phyloP scores from a whole-genome alignment of 441 rosid genomes.

The Jatropha podagrica region DNA sequence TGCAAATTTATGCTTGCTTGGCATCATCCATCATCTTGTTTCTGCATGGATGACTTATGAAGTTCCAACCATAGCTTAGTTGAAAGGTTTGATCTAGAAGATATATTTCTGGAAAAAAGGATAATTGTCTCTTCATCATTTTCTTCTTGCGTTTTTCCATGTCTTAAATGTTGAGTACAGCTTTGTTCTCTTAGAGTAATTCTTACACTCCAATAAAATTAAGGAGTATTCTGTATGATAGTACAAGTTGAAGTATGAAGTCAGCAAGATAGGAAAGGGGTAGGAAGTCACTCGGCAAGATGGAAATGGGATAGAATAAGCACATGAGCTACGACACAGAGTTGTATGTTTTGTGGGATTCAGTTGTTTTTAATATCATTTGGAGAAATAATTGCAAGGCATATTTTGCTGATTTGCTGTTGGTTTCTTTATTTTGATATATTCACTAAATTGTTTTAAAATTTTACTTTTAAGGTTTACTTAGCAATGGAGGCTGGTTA shows the following conservation, averaged over 20 bases:
- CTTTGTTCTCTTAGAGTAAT: not conserved
- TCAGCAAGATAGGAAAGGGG: not conserved
- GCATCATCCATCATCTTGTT: no score
- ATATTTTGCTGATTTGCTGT: not conserved
- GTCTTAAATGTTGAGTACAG: not conserved
- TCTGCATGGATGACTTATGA: no score
- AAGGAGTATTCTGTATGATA: not conserved
- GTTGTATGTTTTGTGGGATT: not conserved
- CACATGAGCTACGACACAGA: not conserved
- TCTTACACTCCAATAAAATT: not conserved
- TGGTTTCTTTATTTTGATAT: not conserved
- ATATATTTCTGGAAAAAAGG: no score
- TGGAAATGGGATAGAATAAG: not conserved
- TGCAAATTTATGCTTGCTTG: no score
- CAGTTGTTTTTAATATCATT: not conserved
- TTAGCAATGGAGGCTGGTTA: constrained; percentile 99
- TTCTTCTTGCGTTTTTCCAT: no score
- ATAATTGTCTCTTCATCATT: no score
- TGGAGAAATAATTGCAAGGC: not conserved
- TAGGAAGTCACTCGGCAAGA: not conserved
- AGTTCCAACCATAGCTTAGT: no score
- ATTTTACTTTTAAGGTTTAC: constrained; percentile 55
- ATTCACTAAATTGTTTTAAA: not conserved
- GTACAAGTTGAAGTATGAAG: not conserved
- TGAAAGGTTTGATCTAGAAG: no score